These are phyloP conservation scores for Phytophthora chlamydospora DNA, from an alignment of 352 stramenopile species.

Conservation along the genomic window DNA sequence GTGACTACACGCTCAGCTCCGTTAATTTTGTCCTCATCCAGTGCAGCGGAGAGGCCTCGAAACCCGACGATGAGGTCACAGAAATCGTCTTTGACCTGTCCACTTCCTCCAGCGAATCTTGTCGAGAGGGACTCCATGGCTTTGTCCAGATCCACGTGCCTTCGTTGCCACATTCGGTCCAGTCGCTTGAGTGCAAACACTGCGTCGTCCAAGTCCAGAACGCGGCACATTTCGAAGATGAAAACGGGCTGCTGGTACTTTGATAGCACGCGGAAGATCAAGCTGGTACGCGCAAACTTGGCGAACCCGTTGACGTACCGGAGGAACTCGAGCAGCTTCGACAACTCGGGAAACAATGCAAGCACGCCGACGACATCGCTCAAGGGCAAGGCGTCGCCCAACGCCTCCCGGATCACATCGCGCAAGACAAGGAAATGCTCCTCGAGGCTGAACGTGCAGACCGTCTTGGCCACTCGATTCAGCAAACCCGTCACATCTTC, in stretches of 20 bases:
- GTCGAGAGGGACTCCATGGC: slow-evolving; percentile 31
- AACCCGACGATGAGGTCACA: slow-evolving; percentile 73
- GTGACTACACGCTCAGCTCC: slow-evolving; percentile 23
- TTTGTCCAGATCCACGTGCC: slow-evolving; percentile 35
- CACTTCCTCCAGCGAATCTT: slow-evolving; percentile 15
- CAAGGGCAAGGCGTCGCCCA: slow-evolving; percentile 41
- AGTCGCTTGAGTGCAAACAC: slow-evolving; percentile 67
- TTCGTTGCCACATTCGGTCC: slow-evolving; percentile 52
- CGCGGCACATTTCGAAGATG: slow-evolving; percentile 70
- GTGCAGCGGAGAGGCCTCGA: slow-evolving; percentile 25
- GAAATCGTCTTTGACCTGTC: slow-evolving; percentile 53
- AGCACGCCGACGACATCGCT: slow-evolving; percentile 56
- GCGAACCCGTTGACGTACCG: slow-evolving; percentile 49
- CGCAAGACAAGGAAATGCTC: slow-evolving; percentile 45
- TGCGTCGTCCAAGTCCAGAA: slow-evolving; percentile 68
- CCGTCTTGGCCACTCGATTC: slow-evolving; percentile 50
- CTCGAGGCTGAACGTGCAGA: slow-evolving; percentile 42
- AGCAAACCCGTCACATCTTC: slow-evolving; percentile 24
- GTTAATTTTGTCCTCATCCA: slow-evolving; percentile 14
- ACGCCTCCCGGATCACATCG: slow-evolving; percentile 52
- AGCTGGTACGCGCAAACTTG: slow-evolving; percentile 26
- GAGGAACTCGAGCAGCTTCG: slow-evolving; percentile 48
- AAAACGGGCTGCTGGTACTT: slow-evolving; percentile 57
- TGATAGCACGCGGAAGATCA: slow-evolving; percentile 63
- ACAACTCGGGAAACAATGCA: slow-evolving; percentile 47